Base-by-base conservation (phyloP, 805 yeast species). In the Zygosaccharomyces pseudorouxii region DNA sequence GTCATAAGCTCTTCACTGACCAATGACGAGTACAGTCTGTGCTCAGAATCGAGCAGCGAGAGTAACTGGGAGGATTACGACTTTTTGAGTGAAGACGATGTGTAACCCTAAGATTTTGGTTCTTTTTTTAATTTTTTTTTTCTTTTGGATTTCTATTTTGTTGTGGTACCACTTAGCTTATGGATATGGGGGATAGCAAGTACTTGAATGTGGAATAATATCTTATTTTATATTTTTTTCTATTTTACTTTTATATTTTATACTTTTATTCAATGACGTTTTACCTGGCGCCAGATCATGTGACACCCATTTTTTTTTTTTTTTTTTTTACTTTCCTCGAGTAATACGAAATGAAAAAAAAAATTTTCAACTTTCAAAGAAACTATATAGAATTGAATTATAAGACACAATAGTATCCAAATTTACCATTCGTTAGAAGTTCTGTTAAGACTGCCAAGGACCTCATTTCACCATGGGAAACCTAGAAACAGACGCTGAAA, bases 401-500 rank as follows among this genome's bases (percentile, higher is more conserved):
- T 6, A 16, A 33, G 2, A 33, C 19, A 9, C 11, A 16, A 14
- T 9, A 16, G 20, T 16, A 8, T 4, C 14, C 37, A 33, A 8
- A 14, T 2, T 14, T 10, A 16, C 10, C 19, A 14, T 20, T 14
- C 37, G 16, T 9, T 29, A 10, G 18, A 9, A 29, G 33, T 14
- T 29, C 44, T 20, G 12, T 28, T 41, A 9, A 41, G 16, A 3
- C 28, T 23, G 14, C n/a, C 33, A 28, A 20, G 33, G 16, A 18
- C 35, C 12, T 16, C 12, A 31, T 16, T 11, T 22, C 38, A 42
- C 11, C 30, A 42, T 42, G 46, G 44, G 44, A 9, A 33, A 33
- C 11, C 60, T 66, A 61, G 75, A 82, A 59, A 75, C 82, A 52
- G 96, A 89, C 57, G 93, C 95, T 46, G 99, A 93, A 68, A 89